These are phyloP conservation scores for Lasiodiplodia citricola DNA, from an alignment of 2,329 filamentous ascomycete species.

Conservation along the genomic window DNA sequence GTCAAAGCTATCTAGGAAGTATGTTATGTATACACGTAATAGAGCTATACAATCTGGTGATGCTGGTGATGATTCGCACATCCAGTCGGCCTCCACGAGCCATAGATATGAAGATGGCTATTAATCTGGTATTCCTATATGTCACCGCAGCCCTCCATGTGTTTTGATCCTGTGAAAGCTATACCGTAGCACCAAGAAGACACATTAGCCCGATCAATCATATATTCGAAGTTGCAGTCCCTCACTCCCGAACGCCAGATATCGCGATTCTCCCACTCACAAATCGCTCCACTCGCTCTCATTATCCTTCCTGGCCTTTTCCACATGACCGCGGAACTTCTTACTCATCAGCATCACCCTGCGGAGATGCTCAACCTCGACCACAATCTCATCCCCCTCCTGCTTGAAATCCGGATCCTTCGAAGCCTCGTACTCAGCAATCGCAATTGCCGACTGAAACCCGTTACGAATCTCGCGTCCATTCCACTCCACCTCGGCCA, in stretches of 20 bases:
- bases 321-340: constrained; percentile 9
- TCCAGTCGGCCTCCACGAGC: too few relatives aligned
- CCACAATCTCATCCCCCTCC: neutral
- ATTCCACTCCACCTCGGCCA: constrained; percentile 29
- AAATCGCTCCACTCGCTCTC: constrained; percentile 17
- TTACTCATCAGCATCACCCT: constrained; percentile 20
- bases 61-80: too few relatives aligned
- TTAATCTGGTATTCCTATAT: too few relatives aligned
- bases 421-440: constrained; percentile 29
- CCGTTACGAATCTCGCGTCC: constrained; percentile 33
- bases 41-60: too few relatives aligned
- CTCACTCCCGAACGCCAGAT: neutral
- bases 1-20: too few relatives aligned
- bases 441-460: constrained; percentile 32
- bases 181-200: too few relatives aligned
- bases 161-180: too few relatives aligned
- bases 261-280: neutral
- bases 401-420: neutral
- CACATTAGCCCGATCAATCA: too few relatives aligned
- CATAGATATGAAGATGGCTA: too few relatives aligned
- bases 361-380: constrained; percentile 10
- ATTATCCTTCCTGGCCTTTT: constrained; percentile 15
- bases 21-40: too few relatives aligned
- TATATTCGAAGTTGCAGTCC: too few relatives aligned
- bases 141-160: too few relatives aligned